Percentiles rank a stretch among this genome's conserved stretches.
Evolutionary conservation across 257 asterid genomes (phyloP).

Genomic region (Solanum sparsipilum): DNA sequence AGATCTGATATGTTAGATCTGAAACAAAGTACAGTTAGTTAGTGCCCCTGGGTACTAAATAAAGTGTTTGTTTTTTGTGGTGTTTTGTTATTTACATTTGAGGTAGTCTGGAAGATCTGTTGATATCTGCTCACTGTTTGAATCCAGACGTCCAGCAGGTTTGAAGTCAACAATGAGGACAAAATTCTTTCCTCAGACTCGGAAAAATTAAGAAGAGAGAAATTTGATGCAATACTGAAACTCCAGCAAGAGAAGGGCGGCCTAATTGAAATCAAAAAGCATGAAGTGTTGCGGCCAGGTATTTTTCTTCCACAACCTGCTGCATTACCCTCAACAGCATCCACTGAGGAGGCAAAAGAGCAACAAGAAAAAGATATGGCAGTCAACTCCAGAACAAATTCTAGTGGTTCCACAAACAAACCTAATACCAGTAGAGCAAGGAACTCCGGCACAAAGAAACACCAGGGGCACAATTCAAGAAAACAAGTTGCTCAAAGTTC

Average conservation of each 20-base stretch:
- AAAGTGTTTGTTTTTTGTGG: background rate
- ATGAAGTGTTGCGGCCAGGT: slow-evolving; percentile 68
- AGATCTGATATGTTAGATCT: background rate
- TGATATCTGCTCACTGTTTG: background rate
- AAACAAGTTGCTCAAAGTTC: slow-evolving; percentile 41
- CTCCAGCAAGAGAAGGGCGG: slow-evolving; percentile 77
- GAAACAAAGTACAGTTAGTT: background rate
- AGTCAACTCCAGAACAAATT: slow-evolving; percentile 19
- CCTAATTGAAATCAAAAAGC: slow-evolving; percentile 60
- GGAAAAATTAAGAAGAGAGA: slow-evolving; percentile 33
- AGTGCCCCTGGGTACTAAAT: background rate
- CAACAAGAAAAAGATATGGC: slow-evolving; percentile 12
- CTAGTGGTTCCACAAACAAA: slow-evolving; percentile 30
- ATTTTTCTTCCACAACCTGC: slow-evolving; percentile 65
- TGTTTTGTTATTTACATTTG: background rate
- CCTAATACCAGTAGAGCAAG: slow-evolving; percentile 40
- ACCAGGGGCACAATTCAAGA: slow-evolving; percentile 37
- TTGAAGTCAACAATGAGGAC: slow-evolving; percentile 20
- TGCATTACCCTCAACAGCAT: slow-evolving; percentile 23
- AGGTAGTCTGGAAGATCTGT: background rate
- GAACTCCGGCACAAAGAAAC: slow-evolving; percentile 31
- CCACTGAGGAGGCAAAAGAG: slow-evolving; percentile 14
- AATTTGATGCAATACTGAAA: slow-evolving; percentile 47
- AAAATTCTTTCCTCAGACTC: slow-evolving; percentile 32
- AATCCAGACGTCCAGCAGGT: slow-evolving; percentile 28